phyloP scores from a whole-genome alignment of 306 rosid species.

The Boehmeria nivea region DNA sequence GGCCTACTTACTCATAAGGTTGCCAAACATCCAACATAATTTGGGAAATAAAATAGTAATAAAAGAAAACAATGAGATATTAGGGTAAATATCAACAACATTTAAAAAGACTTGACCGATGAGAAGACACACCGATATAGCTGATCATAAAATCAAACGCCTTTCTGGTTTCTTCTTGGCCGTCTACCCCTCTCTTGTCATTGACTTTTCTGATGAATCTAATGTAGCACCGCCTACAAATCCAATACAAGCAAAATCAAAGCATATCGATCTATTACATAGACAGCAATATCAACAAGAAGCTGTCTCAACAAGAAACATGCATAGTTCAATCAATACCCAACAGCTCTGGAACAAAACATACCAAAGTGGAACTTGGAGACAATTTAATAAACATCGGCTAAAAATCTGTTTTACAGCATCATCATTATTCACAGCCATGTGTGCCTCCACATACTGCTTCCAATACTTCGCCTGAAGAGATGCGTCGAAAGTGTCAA shows the following conservation, averaged over 20 bases:
- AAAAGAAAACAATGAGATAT: not conserved
- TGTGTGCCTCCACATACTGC: slow-evolving; percentile 92
- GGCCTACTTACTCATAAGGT: too few relatives aligned
- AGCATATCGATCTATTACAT: not conserved
- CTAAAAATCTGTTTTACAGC: slow-evolving; percentile 88
- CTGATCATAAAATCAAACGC: slow-evolving; percentile 96
- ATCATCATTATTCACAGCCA: slow-evolving; percentile 86
- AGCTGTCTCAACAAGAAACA: too few relatives aligned
- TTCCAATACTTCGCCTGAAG: slow-evolving; percentile 96
- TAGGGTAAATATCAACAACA: slow-evolving; percentile 3
- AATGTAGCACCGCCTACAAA: slow-evolving; percentile 83
- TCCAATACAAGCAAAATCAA: slow-evolving; percentile 19
- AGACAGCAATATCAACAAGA: not conserved
- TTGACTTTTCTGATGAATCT: slow-evolving; percentile 83
- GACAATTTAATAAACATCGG: slow-evolving; percentile 80
- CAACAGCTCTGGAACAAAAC: slow-evolving; percentile 15
- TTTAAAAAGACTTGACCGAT: slow-evolving; percentile 15
- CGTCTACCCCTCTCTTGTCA: slow-evolving; percentile 82
- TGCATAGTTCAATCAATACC: slow-evolving; percentile 3
- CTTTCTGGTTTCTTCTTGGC: slow-evolving; percentile 97
- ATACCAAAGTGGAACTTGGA: slow-evolving; percentile 94
- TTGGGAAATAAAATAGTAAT: not conserved
- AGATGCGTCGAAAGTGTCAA: not conserved
- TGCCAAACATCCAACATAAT: too few relatives aligned
- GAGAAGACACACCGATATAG: slow-evolving; percentile 61